phyloP scores from a whole-genome alignment of 768 basidiomycete genomes.

The Naganishia randhawae region DNA sequence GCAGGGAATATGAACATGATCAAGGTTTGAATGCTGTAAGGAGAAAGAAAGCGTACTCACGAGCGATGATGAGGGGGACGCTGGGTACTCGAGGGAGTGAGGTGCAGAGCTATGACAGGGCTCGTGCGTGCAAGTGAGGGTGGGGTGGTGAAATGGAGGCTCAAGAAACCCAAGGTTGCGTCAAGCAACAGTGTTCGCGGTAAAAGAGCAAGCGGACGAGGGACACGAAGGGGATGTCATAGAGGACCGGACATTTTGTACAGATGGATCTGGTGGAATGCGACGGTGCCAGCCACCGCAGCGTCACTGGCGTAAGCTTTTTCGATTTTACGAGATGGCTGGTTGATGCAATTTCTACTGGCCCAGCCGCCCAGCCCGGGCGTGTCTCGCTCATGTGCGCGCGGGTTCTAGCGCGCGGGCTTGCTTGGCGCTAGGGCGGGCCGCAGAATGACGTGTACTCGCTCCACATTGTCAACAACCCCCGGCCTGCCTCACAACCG shows the following conservation, averaged over 20 bases:
- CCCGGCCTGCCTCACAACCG: neutral
- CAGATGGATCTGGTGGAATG: neutral
- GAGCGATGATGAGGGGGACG: neutral
- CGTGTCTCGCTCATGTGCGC: neutral
- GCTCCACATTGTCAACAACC: neutral
- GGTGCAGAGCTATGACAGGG: constrained; percentile 10
- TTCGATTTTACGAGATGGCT: neutral
- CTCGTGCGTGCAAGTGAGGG: neutral
- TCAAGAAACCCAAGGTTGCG: constrained; percentile 9
- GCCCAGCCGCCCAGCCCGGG: neutral
- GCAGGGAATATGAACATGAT: neutral
- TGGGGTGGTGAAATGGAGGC: neutral
- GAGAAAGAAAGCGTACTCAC: neutral
- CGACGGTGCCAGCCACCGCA: neutral
- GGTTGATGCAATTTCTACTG: constrained; percentile 1
- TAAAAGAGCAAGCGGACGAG: neutral
- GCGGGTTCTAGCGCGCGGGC: neutral
- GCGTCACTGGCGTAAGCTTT: constrained; percentile 8
- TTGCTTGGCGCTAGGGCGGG: neutral
- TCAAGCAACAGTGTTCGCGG: constrained; percentile 11
- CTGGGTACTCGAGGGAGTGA: constrained; percentile 8
- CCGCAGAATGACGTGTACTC: neutral
- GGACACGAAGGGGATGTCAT: neutral
- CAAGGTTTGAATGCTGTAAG: no score
- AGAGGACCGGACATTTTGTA: neutral